A percentile compares a stretch with the other conserved stretches of the same genome.
Evolutionary conservation across 2,329 filamentous ascomycete species (phyloP).

Genomic region (Alternaria arbusti): DNA sequence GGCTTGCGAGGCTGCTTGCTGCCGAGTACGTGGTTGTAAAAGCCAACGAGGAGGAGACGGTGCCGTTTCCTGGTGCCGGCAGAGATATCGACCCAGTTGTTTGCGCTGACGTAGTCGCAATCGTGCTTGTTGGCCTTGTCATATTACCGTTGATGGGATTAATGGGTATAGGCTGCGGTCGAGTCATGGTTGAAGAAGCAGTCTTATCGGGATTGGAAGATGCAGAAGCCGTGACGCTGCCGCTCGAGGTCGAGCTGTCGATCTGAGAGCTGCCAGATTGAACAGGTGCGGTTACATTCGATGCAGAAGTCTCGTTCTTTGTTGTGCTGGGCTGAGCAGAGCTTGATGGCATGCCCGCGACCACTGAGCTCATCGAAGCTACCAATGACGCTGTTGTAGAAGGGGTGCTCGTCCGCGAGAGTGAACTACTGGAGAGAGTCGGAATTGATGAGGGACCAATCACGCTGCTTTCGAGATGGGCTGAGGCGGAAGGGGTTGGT

Average conservation of each 20-base stretch:
- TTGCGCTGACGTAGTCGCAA: neutral
- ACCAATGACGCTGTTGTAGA: neutral
- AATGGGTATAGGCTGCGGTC: neutral
- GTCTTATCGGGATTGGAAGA: neutral
- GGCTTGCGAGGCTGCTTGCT: neutral
- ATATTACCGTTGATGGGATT: neutral
- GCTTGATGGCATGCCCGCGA: neutral
- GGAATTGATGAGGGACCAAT: neutral
- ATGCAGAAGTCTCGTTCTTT: neutral
- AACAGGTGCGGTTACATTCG: neutral
- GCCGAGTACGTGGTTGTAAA: neutral
- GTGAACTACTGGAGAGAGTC: neutral
- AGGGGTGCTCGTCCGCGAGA: neutral
- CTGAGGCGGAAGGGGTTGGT: neutral
- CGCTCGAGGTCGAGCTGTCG: neutral
- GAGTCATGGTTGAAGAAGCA: neutral
- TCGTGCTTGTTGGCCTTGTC: neutral
- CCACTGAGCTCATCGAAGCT: neutral
- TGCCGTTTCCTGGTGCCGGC: neutral
- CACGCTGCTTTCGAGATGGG: neutral
- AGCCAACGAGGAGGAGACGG: neutral
- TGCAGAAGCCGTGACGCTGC: neutral
- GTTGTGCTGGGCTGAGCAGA: neutral
- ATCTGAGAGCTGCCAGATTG: neutral
- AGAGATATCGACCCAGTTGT: neutral